Conservation (phyloP, 1,139 yeast species). For the Geotrichum carabidarum region DNA sequence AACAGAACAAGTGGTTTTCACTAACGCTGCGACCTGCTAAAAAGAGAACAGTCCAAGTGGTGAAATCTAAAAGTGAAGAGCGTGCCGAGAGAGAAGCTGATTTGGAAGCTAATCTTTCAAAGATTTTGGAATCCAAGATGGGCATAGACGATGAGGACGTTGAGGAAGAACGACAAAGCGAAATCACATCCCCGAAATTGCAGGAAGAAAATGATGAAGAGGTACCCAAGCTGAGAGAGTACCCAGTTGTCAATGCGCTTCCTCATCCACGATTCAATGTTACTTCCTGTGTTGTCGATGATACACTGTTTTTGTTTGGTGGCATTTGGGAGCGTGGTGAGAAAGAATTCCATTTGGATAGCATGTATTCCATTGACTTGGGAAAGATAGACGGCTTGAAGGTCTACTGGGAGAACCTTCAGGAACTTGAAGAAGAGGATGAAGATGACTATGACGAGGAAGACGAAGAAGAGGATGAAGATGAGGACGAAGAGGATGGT, state of each 20-base stretch:
- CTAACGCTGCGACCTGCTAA: conserved; percentile 61
- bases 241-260: conserved; percentile 52
- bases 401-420: conserved; percentile 83
- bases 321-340: conserved; percentile 90
- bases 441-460: conserved; percentile 64
- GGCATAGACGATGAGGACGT: conserved; percentile 54
- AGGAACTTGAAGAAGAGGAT: conserved; percentile 52
- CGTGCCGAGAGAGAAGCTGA: conserved; percentile 61
- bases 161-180: conserved; percentile 40
- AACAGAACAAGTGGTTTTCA: conserved; percentile 84
- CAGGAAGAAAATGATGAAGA: conserved; percentile 37
- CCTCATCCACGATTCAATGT: conserved; percentile 93
- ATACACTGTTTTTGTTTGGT: conserved; percentile 78
- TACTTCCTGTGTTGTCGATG: conserved; percentile 79
- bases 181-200: conserved; percentile 36
- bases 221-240: conserved; percentile 44
- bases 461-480: conserved; percentile 51
- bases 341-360: conserved; percentile 74
- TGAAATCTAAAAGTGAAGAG: conserved; percentile 43
- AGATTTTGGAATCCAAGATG: conserved; percentile 62
- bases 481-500: conserved; percentile 49
- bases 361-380: conserved; percentile 79
- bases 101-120: conserved; percentile 71
- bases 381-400: conserved; percentile 84
- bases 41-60: conserved; percentile 42